Percentiles rank a stretch among this genome's conserved stretches.
These are phyloP conservation scores for Phylloporus arenicola DNA, from an alignment of 768 basidiomycete species.

Conservation along the genomic window DNA sequence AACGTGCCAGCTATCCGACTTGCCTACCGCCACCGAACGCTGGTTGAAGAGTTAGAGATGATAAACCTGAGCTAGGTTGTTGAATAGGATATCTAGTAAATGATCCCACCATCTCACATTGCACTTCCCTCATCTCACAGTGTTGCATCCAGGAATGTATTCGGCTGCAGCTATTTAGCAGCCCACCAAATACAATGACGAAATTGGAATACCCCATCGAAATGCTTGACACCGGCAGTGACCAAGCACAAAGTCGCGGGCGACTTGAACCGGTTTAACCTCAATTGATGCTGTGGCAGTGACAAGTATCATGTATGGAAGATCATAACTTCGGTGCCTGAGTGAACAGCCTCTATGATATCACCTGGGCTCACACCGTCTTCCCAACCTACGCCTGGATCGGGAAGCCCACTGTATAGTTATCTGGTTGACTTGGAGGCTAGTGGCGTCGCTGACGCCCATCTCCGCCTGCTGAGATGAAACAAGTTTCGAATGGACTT, in stretches of 20 bases:
- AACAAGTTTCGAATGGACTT: not conserved
- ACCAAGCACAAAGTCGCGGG: not conserved
- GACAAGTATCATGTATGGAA: too few species aligned
- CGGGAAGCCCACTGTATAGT: not conserved
- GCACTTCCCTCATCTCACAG: not conserved
- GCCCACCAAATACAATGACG: not conserved
- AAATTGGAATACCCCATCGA: not conserved
- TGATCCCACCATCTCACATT: not conserved
- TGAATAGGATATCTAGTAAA: not conserved
- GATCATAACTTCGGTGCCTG: not conserved
- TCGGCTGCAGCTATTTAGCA: not conserved
- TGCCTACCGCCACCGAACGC: constrained; percentile 85
- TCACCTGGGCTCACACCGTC: not conserved
- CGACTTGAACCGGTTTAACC: not conserved
- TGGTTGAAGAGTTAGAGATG: constrained; percentile 79
- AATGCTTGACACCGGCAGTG: not conserved
- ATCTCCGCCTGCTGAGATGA: not conserved
- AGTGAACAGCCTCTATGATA: not conserved
- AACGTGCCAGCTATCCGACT: constrained; percentile 92
- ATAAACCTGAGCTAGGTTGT: constrained; percentile 34
- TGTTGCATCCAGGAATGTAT: not conserved
- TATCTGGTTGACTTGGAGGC: not conserved
- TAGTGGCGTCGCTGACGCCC: not conserved
- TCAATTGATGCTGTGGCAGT: too few species aligned
- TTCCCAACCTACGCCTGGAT: not conserved